Evolutionary conservation across 176 grass and related monocot species (phyloP), one percentile per base, ranked within the genome.

Genomic region (Hordeum marinum): DNA sequence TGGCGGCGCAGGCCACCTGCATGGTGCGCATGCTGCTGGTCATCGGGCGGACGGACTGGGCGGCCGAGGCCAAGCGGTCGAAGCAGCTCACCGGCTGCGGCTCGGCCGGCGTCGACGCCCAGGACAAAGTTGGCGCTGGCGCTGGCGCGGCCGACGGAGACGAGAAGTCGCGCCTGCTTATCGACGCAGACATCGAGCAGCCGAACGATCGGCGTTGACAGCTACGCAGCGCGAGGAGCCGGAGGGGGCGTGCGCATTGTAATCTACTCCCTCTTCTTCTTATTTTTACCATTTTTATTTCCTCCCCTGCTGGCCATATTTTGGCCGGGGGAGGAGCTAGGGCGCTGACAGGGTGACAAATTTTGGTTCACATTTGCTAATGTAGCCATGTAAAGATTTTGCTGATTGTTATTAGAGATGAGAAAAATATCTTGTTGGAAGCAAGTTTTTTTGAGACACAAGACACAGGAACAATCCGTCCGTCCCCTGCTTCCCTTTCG

Each of bases 1-100:
- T 94, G 39, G 83, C 92, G 0, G 94, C 94, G 81, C 94, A 97
- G 82, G 85, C 84, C 29, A 88, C 90, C 29, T 97, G 94, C 83
- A 87, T 94, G 69, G 66, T 94, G 80, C 85, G 92, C 76, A 97
- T 97, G 94, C 74, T 97, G 11, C 55, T 83, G 9, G 80, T 94
- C 6, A 85, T 92, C 74, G 64, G 69, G 3, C 48, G 35, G 37
- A 97, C 94, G 2, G 87, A 97, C 61, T 97, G 94, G 94, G 70
- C 82, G 31, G 0, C n/a, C 48, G 88, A 97, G 87, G 85, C 94
- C 34, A 79, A 76, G n/a, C 88, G 91, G 3, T 91, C 94, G 9
- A 79, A 31, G 85, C 64, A 76, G 86, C 85, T 97, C 69, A 94
- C 92, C 76, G 52, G 4, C 52, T 29, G 29, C 29, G 29, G 29